These are phyloP conservation scores for Setaria italica DNA, from an alignment of 202 grass and related monocot species.

Conservation along the genomic window DNA sequence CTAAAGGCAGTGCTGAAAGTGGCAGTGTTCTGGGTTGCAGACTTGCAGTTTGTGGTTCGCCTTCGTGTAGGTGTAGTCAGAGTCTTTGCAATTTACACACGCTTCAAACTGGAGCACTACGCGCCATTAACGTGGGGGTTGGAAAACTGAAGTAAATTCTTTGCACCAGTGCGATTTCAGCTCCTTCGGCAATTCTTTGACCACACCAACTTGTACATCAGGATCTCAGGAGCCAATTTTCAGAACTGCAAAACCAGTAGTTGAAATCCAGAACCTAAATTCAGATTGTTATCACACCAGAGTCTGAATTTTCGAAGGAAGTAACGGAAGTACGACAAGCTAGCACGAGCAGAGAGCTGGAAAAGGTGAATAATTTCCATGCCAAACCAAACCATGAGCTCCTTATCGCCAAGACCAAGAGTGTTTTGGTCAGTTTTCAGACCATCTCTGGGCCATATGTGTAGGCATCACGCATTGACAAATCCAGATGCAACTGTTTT, in stretches of 20 bases:
- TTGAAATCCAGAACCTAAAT: background rate
- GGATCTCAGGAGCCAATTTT: background rate
- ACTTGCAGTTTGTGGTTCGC: background rate
- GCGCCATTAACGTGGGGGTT: background rate
- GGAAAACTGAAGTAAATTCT: background rate
- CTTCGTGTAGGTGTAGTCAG: conserved; percentile 7
- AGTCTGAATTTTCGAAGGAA: background rate
- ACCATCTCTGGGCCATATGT: background rate
- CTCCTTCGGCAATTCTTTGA: conserved; percentile 30
- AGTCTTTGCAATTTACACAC: background rate
- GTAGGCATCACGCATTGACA: conserved; percentile 36
- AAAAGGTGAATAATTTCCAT: background rate
- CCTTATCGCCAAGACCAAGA: background rate
- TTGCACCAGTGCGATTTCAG: conserved; percentile 1
- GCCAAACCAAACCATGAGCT: background rate
- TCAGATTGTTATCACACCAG: background rate
- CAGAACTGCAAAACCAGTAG: background rate
- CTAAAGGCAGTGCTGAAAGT: background rate
- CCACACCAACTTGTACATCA: conserved; percentile 2
- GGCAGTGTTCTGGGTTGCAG: conserved; percentile 22
- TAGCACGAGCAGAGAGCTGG: background rate
- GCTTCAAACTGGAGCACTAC: conserved; percentile 32
- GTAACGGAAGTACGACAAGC: background rate
- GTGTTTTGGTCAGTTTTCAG: conserved; percentile 9
- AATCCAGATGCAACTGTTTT: conserved; percentile 9